phyloP scores from a whole-genome alignment of 2,329 filamentous ascomycete genomes.

The Fusarium duplospermum region DNA sequence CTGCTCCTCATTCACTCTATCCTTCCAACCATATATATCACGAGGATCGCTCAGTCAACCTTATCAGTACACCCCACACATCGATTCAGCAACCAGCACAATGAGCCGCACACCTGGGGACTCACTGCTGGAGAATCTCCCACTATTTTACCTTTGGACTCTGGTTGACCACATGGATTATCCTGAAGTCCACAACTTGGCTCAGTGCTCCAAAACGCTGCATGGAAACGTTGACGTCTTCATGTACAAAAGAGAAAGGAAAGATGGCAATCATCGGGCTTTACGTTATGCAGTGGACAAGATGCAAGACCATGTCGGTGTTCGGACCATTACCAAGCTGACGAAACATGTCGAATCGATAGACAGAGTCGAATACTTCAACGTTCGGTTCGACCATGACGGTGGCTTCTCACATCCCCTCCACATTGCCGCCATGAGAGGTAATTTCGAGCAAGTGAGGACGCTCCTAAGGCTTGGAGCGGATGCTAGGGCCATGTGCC shows the following conservation, averaged over 20 bases:
- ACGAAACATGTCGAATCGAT: background rate
- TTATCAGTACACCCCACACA: background rate
- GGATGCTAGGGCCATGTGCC: background rate
- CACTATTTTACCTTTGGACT: background rate
- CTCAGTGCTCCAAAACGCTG: background rate
- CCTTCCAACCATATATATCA: background rate
- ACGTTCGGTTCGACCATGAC: background rate
- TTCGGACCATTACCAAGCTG: background rate
- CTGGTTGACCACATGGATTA: background rate
- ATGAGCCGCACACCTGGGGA: background rate
- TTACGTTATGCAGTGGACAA: background rate
- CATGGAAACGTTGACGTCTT: background rate
- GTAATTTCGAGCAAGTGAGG: background rate
- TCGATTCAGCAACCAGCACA: background rate
- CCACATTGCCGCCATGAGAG: background rate
- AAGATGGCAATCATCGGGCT: fast-evolving
- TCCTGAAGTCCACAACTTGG: background rate
- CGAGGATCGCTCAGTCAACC: background rate
- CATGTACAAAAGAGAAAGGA: background rate
- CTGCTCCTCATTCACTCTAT: background rate
- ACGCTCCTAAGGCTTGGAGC: background rate
- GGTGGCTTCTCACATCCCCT: background rate
- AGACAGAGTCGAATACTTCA: background rate
- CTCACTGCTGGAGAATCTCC: background rate
- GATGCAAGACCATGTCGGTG: background rate